These are phyloP conservation scores for Zelopaecilomyces penicillatus DNA, from an alignment of 2,329 filamentous ascomycete species.

Conservation along the genomic window DNA sequence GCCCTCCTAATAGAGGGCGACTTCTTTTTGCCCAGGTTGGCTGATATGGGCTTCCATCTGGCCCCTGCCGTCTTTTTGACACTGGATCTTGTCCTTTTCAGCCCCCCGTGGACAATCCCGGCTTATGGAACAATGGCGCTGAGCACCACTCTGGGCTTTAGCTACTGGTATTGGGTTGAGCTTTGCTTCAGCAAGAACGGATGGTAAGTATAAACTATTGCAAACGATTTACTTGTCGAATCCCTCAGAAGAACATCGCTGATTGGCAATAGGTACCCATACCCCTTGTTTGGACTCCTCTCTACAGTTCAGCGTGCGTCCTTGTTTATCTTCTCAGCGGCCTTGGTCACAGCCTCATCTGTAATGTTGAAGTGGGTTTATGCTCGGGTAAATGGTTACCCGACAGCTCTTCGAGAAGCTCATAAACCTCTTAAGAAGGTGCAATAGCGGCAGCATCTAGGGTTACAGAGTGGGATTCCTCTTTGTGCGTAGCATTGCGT, in stretches of 20 bases:
- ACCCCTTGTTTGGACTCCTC: slow-evolving; percentile 70
- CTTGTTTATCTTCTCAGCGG: slow-evolving; percentile 62
- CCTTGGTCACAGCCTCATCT: slow-evolving; percentile 64
- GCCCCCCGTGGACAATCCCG: slow-evolving; percentile 62
- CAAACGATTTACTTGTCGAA: too few species aligned
- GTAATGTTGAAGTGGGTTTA: slow-evolving; percentile 62
- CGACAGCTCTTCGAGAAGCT: slow-evolving; percentile 19
- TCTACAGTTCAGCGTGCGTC: slow-evolving; percentile 55
- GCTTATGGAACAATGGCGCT: slow-evolving; percentile 50
- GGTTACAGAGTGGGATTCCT: too few species aligned
- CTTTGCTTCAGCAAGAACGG: slow-evolving; percentile 60
- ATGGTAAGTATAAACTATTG: slow-evolving; percentile 34
- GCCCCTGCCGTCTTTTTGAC: slow-evolving; percentile 57
- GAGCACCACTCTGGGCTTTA: slow-evolving; percentile 51
- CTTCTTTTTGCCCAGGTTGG: slow-evolving; percentile 44
- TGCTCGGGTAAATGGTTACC: slow-evolving; percentile 48
- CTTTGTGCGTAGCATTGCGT: too few species aligned
- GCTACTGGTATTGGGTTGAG: slow-evolving; percentile 73
- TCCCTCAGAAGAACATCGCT: too few species aligned
- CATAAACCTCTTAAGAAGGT: slow-evolving; percentile 24
- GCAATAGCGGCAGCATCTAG: slow-evolving; percentile 11
- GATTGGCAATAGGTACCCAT: slow-evolving; percentile 59
- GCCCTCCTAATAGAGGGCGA: slow-evolving; percentile 45
- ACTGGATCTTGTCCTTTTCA: slow-evolving; percentile 59
- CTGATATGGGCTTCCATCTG: slow-evolving; percentile 58